These are phyloP conservation scores for Collybiopsis luxurians DNA, from an alignment of 768 basidiomycete genomes.

Conservation along the genomic window DNA sequence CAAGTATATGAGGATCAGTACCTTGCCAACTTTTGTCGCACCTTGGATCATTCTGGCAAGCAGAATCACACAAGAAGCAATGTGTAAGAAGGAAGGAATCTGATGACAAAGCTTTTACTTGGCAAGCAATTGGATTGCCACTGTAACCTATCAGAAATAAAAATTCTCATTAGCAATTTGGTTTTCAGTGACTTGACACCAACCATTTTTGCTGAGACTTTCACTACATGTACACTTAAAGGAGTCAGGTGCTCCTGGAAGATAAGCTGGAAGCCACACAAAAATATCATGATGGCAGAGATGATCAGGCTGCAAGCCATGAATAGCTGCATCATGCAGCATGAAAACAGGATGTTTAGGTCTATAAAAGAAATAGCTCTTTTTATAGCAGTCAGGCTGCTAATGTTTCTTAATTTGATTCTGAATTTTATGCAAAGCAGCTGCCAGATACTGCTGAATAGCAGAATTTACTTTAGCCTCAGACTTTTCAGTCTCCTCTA, in stretches of 20 bases:
- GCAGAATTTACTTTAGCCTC: background rate
- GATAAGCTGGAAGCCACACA: slow-evolving; percentile 13
- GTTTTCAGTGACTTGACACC: background rate
- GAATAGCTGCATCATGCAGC: slow-evolving; percentile 4
- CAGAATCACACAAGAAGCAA: slow-evolving; percentile 10
- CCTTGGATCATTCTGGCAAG: background rate
- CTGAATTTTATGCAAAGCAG: slow-evolving; percentile 3
- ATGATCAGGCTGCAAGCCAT: slow-evolving; percentile 2
- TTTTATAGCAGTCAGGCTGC: slow-evolving; percentile 7
- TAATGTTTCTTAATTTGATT: slow-evolving; percentile 1
- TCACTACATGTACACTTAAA: slow-evolving; percentile 13
- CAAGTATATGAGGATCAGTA: slow-evolving; percentile 9
- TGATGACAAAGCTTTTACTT: slow-evolving; percentile 1
- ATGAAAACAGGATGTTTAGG: slow-evolving; percentile 12
- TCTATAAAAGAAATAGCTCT: slow-evolving; percentile 6
- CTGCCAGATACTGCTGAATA: slow-evolving; percentile 6
- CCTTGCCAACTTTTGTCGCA: slow-evolving; percentile 9
- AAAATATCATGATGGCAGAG: slow-evolving; percentile 12
- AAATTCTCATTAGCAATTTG: background rate
- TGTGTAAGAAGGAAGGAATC: slow-evolving; percentile 13
- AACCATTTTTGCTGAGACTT: slow-evolving; percentile 9
- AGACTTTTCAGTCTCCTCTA: background rate
- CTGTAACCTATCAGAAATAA: slow-evolving; percentile 7
- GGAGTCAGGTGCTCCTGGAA: slow-evolving; percentile 10
- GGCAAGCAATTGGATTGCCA: slow-evolving; percentile 12